Percentiles rank a stretch among this genome's conserved stretches.
These are phyloP conservation scores for Colletotrichum sublineola DNA, from an alignment of 2,329 filamentous ascomycete genomes.

Conservation along the genomic window DNA sequence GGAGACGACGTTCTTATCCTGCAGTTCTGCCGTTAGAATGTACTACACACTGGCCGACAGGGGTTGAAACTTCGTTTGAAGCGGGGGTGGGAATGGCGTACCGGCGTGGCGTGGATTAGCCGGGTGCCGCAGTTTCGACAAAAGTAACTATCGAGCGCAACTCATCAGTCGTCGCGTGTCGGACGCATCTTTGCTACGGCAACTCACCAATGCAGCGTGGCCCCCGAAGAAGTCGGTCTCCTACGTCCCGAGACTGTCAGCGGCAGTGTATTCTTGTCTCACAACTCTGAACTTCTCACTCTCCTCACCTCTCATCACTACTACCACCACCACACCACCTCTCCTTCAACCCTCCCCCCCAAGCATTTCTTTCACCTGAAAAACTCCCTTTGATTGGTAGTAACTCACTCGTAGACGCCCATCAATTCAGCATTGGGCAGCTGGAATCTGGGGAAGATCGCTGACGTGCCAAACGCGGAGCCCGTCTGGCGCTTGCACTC, in stretches of 20 bases:
- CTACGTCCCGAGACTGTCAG: slow-evolving; percentile 53
- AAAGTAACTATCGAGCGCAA: slow-evolving; percentile 68
- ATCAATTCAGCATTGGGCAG: slow-evolving; percentile 64
- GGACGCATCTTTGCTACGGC: too few relatives aligned
- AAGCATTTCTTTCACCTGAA: neutral
- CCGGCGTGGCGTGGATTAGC: slow-evolving; percentile 72
- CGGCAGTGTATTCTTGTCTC: neutral
- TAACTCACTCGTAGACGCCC: slow-evolving; percentile 68
- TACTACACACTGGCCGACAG: neutral
- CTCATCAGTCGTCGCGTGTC: neutral
- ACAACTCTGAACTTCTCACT: slow-evolving; percentile 1
- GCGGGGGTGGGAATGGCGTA: slow-evolving; percentile 51
- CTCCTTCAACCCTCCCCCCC: neutral
- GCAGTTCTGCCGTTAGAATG: neutral
- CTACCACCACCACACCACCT: neutral
- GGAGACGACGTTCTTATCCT: slow-evolving; percentile 71
- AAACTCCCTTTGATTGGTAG: neutral
- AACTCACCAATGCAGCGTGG: slow-evolving; percentile 69
- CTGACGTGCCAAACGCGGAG: slow-evolving; percentile 76
- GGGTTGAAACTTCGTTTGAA: neutral
- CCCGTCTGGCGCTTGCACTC: slow-evolving; percentile 75
- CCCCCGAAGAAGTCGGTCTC: slow-evolving; percentile 68
- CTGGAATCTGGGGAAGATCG: slow-evolving; percentile 77
- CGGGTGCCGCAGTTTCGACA: slow-evolving; percentile 76
- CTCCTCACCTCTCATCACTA: neutral